Evolutionary conservation across 192 early-diverging fungal genomes (phyloP), one percentile per base, ranked within the genome.

Genomic region (Diversispora eburnea): DNA sequence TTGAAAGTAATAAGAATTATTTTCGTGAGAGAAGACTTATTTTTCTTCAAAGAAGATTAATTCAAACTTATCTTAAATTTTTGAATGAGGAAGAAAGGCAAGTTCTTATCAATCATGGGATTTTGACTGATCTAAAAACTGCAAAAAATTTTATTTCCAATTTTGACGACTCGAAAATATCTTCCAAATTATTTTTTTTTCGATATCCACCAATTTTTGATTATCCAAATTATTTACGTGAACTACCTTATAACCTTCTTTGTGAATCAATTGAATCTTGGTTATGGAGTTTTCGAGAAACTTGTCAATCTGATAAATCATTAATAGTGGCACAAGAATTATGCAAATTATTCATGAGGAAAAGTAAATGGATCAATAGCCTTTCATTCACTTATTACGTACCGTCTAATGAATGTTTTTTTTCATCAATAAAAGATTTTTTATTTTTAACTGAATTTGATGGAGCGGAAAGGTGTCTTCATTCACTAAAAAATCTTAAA

Each of bases 201-300:
- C 41, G 7, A 4, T 3, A 8, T 5, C 19, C 42, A 3, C 15
- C 13, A 15, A 61, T 12, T 33, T 64, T 64, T 13, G 43, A 64
- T 45, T 64, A 64, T 43, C 62, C 62, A 39, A 43, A 39, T 15
- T 45, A 41, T 3, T 19, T 64, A 17, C 62, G 42, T 43, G 43
- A 64, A 17, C 13, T 64, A 17, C 41, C 8, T 33, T 64, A 43
- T 43, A 5, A 64, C 17, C 12, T 39, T 45, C 19, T 64, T 8
- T 43, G 33, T 64, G 62, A 64, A 45, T 39, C 62, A 19, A 64
- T 22, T 19, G 25, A 22, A 64, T 39, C 62, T 43, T 64, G 62
- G 62, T 17, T 64, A 41, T 64, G 4, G 3, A 33, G 25, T 33
- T 33, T 33, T 2, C 25, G 25, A 33, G 25, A 33, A 33, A 33